Evolutionary conservation across 306 rosid genomes (phyloP).

Genomic region (Sicyos edulis): DNA sequence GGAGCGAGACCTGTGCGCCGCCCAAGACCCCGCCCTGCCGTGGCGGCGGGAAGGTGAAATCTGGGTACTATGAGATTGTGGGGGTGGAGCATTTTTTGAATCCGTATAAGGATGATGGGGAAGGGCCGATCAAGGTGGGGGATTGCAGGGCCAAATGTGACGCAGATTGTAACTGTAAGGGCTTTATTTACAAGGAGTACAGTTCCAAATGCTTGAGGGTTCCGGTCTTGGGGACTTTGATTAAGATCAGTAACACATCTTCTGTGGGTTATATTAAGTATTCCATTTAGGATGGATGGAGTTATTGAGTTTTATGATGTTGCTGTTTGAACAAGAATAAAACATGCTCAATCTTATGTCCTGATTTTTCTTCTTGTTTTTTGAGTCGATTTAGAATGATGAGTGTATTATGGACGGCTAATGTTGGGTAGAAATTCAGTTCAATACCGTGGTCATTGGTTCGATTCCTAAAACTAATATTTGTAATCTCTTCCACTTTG

Average conservation of each 20-base stretch:
- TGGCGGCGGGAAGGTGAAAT: background rate
- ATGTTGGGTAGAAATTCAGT: too few relatives aligned
- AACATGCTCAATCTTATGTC: too few relatives aligned
- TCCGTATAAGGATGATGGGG: slow-evolving; percentile 23
- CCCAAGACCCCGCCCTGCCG: slow-evolving; percentile 27
- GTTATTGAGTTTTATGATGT: background rate
- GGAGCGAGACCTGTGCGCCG: slow-evolving; percentile 32
- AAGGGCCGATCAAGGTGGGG: slow-evolving; percentile 29
- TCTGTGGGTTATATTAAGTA: slow-evolving; percentile 31
- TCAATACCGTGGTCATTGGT: too few relatives aligned
- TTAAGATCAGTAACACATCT: slow-evolving; percentile 19
- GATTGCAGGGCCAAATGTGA: slow-evolving; percentile 29
- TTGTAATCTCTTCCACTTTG: too few relatives aligned
- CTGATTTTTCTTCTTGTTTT: too few relatives aligned
- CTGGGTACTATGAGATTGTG: slow-evolving; percentile 24
- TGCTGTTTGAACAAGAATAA: background rate
- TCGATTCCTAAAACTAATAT: too few relatives aligned
- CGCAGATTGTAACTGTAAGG: slow-evolving; percentile 31
- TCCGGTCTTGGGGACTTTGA: slow-evolving; percentile 31
- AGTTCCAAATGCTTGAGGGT: slow-evolving; percentile 28
- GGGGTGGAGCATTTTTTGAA: slow-evolving; percentile 31
- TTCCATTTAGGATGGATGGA: background rate
- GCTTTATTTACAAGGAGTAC: slow-evolving; percentile 25
- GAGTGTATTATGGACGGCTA: too few relatives aligned
- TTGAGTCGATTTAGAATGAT: too few relatives aligned